phyloP scores from a whole-genome alignment of 1,284 basidiomycete genomes.

The Phlebopus sp. region DNA sequence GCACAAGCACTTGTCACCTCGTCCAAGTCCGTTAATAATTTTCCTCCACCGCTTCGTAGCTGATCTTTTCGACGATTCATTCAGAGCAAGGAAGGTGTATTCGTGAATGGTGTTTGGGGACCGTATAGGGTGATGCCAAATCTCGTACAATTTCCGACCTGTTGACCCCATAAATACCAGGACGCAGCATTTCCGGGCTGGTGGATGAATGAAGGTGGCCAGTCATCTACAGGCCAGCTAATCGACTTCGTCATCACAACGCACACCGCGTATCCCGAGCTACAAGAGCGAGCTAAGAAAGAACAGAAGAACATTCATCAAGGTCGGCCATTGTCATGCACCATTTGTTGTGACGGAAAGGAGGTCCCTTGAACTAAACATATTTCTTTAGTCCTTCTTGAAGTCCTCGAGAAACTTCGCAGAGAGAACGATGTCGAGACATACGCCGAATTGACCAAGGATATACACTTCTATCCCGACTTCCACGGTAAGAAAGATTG shows the following conservation, averaged over 20 bases:
- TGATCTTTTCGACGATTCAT: conserved; percentile 27
- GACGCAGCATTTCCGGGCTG: conserved; percentile 88
- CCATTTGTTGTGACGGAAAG: too few relatives aligned
- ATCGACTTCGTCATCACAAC: conserved; percentile 95
- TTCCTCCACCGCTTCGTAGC: not conserved
- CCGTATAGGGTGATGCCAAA: conserved; percentile 72
- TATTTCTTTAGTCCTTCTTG: conserved; percentile 63
- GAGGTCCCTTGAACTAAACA: too few relatives aligned
- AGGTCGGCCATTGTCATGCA: conserved; percentile 35
- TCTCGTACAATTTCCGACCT: not conserved
- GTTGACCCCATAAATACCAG: conserved; percentile 31
- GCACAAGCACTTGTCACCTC: conserved; percentile 95
- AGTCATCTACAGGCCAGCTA: conserved; percentile 97
- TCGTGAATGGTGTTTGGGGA: conserved; percentile 95
- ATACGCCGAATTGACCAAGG: conserved; percentile 82
- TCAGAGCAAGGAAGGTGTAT: conserved; percentile 77
- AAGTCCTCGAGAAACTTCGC: conserved; percentile 69
- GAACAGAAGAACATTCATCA: conserved; percentile 57
- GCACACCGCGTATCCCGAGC: conserved; percentile 78
- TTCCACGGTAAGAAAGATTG: conserved; percentile 58
- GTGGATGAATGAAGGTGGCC: conserved; percentile 99
- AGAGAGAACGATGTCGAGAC: conserved; percentile 56
- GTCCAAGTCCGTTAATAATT: conserved; percentile 58
- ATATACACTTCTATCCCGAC: conserved; percentile 94
- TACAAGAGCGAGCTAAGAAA: conserved; percentile 57